These are phyloP conservation scores for Lanmaoa rubissima DNA, from an alignment of 768 basidiomycete species.

Conservation along the genomic window DNA sequence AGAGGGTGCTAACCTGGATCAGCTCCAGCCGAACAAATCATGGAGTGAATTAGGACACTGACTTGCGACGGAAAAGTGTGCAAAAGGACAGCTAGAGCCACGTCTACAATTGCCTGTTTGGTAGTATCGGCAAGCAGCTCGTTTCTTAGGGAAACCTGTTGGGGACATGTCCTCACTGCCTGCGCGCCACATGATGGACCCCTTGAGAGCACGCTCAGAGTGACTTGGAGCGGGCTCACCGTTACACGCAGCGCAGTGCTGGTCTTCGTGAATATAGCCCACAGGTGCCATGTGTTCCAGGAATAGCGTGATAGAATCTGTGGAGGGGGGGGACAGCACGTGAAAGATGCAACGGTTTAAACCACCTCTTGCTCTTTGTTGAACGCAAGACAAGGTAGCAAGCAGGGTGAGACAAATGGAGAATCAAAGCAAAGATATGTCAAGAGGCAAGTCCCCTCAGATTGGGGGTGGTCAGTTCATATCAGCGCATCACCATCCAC, in stretches of 20 bases:
- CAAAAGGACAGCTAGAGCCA: conserved; percentile 28
- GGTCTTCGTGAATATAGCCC: conserved; percentile 17
- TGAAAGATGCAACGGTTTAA: conserved; percentile 11
- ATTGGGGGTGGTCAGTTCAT: conserved; percentile 16
- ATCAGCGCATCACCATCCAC: conserved; percentile 15
- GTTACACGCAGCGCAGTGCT: conserved; percentile 1
- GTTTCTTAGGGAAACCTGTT: conserved; percentile 8
- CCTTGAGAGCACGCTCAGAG: not conserved
- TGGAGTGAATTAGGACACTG: not conserved
- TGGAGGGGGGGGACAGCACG: not conserved
- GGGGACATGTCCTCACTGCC: conserved; percentile 7
- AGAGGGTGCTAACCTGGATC: conserved; percentile 11
- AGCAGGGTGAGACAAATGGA: conserved; percentile 24
- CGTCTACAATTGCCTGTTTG: conserved; percentile 27
- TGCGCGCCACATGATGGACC: conserved; percentile 8
- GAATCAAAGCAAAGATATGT: conserved; percentile 13
- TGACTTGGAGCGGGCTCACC: conserved; percentile 13
- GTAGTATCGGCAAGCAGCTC: conserved; percentile 25
- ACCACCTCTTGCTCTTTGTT: conserved; percentile 28
- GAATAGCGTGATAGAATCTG: conserved; percentile 3
- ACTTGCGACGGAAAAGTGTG: conserved; percentile 18
- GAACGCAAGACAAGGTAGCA: conserved; percentile 37
- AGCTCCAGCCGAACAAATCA: conserved; percentile 3
- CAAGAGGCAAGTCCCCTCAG: conserved; percentile 13
- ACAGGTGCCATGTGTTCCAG: conserved; percentile 10